phyloP scores from a whole-genome alignment of 108 stramenopile genomes.

The Fragilaria radians region DNA sequence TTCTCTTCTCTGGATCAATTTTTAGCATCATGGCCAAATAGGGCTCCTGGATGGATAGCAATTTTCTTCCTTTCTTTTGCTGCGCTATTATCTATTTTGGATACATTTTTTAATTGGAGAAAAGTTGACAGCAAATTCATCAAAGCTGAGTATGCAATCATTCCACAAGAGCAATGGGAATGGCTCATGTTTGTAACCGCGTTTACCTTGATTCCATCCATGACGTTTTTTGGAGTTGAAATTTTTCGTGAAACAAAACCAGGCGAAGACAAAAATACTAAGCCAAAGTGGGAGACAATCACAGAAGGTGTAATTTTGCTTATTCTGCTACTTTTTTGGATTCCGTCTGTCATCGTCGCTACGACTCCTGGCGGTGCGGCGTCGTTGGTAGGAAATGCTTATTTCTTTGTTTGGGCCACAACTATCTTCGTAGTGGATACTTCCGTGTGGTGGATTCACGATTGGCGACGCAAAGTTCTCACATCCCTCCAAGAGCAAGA shows the following conservation, averaged over 20 bases:
- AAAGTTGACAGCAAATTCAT: not conserved
- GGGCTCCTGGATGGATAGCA: constrained; percentile 64
- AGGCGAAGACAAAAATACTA: constrained; percentile 17
- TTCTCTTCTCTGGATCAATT: constrained; percentile 39
- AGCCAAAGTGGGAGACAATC: constrained; percentile 33
- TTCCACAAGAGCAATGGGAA: constrained; percentile 34
- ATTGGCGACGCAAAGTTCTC: constrained; percentile 50
- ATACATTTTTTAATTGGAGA: constrained; percentile 30
- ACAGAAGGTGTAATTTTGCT: constrained; percentile 48
- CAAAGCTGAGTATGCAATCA: constrained; percentile 10
- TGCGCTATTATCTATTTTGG: constrained; percentile 49
- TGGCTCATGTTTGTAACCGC: constrained; percentile 35
- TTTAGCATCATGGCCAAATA: constrained; percentile 60
- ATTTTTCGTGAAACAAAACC: constrained; percentile 45
- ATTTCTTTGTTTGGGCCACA: constrained; percentile 66
- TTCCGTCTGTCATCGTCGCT: constrained; percentile 44
- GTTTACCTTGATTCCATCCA: constrained; percentile 29
- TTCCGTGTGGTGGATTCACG: constrained; percentile 53
- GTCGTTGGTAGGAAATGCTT: constrained; percentile 38
- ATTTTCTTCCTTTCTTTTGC: constrained; percentile 40
- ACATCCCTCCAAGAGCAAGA: constrained; percentile 29
- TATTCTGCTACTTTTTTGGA: constrained; percentile 45
- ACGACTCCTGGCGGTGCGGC: constrained; percentile 66
- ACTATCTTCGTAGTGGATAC: constrained; percentile 49
- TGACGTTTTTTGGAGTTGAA: constrained; percentile 48